These are phyloP conservation scores for Coemansia sp. DNA, from an alignment of 192 early-diverging fungal genomes.

Conservation along the genomic window DNA sequence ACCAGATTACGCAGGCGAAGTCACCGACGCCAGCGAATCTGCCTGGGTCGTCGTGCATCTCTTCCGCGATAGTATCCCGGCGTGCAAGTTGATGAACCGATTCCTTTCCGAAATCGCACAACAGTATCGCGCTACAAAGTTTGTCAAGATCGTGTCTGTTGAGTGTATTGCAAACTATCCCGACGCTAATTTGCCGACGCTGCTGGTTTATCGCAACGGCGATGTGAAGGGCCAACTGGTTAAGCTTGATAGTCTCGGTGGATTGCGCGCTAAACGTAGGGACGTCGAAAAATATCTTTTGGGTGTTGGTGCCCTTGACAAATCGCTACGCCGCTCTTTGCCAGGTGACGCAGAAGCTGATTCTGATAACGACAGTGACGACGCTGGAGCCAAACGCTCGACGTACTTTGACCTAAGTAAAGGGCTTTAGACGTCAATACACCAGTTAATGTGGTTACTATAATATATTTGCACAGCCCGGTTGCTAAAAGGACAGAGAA, in stretches of 20 bases:
- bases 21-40: constrained; percentile 87
- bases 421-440: not conserved
- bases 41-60: constrained; percentile 58
- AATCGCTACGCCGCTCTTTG: constrained; percentile 20
- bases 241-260: constrained; percentile 74
- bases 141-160: constrained; percentile 87
- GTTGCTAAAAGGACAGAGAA: not conserved
- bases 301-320: constrained; percentile 55
- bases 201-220: constrained; percentile 88
- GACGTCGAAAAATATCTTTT: constrained; percentile 54
- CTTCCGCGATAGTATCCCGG: constrained; percentile 67
- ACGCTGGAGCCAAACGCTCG: constrained; percentile 17
- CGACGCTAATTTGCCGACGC: constrained; percentile 80
- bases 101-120: constrained; percentile 58
- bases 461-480: too few relatives aligned
- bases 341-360: constrained; percentile 12
- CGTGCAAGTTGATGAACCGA: constrained; percentile 80
- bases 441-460: too few relatives aligned
- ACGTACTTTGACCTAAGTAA: constrained; percentile 45
- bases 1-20: constrained; percentile 85
- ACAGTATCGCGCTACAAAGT: constrained; percentile 86
- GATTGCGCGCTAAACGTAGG: constrained; percentile 71
- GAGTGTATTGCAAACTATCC: constrained; percentile 96
- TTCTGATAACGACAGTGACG: constrained; percentile 4
- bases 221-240: constrained; percentile 85